Evolutionary conservation across 345 rosid genomes (phyloP), one percentile per base, ranked within the genome.

Genomic region (Salix suchowensis): DNA sequence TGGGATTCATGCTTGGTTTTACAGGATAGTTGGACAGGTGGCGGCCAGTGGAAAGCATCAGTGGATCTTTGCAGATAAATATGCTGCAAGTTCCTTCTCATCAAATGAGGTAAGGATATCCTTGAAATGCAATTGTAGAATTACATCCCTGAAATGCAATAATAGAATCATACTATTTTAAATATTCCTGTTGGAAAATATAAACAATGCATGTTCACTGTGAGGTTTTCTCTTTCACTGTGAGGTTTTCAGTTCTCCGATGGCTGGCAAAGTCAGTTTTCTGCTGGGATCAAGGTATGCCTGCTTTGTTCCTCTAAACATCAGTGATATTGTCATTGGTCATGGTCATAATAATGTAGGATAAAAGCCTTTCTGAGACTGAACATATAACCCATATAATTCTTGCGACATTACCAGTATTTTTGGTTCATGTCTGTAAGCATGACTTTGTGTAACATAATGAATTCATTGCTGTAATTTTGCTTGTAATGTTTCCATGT

Each of bases 1-100:
- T 58, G 21, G 21, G 50, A 28, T 64, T 81, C 4, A 14, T 77
- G 44, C 12, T 55, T 86, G 74, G 81, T 74, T 82, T 50, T 72
- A 74, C 89, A 94, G 98, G 85, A 88, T 89, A 81, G 89, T 94
- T 77, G 97, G 98, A 76, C 87, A 91, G 83, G 97, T 92, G 42
- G 97, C 98, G 7, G 86, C 84, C 77, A 86, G 91, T 72, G 97
- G 98, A 76, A 88, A 78, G 78, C 87, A 91, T 81, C 86, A 84
- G 77, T 94, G 97, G 98, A 87, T 89, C 68, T 84, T 82, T 74
- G 89, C 88, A 19, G 90, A 91, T 86, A 80, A 79, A 70, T 74
- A 84, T 78, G 81, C 75, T 70, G 64, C 74, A 61, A 85, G 79
- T 81, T 81, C 83, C 68, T 85, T 79, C 69, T 79, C 91, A 70